Percentiles rank a stretch among this genome's conserved stretches.
Evolutionary conservation across 2,329 filamentous ascomycete species (phyloP).

Genomic region (Pyrenochaeta sp.): DNA sequence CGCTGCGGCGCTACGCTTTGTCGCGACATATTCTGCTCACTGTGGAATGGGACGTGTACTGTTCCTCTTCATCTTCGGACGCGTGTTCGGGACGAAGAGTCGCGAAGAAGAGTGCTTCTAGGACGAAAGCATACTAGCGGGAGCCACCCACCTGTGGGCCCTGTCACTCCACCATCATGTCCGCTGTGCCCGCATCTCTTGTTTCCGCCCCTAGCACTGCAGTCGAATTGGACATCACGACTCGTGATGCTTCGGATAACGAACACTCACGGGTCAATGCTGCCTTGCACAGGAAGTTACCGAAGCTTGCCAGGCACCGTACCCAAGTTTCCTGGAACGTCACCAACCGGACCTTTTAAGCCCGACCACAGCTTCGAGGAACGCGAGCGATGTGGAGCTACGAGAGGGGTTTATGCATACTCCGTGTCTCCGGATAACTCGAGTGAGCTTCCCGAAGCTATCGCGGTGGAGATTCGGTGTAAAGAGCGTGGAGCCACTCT

Average conservation of each 20-base stretch:
- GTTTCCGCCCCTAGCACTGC: conserved; percentile 9
- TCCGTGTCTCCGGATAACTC: conserved; percentile 34
- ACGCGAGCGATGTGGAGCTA: conserved; percentile 11
- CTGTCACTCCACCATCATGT: not conserved
- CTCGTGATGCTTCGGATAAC: conserved; percentile 4
- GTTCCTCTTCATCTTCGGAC: conserved; percentile 15
- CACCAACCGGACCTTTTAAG: conserved; percentile 18
- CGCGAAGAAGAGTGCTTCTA: conserved; percentile 16
- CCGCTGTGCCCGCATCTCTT: conserved; percentile 7
- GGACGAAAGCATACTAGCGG: conserved; percentile 21
- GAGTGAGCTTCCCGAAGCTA: conserved; percentile 5
- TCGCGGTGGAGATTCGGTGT: conserved; percentile 13
- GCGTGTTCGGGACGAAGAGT: conserved; percentile 23
- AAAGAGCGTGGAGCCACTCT: conserved; percentile 8
- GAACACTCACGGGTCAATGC: conserved; percentile 7
- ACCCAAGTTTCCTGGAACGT: conserved; percentile 10
- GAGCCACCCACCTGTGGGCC: conserved; percentile 1
- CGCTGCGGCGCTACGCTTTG: conserved; percentile 58
- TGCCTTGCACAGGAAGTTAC: not conserved
- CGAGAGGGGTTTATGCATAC: conserved; percentile 37
- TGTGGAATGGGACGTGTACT: not conserved
- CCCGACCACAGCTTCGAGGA: conserved; percentile 18
- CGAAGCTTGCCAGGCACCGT: not conserved
- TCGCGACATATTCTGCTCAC: conserved; percentile 58
- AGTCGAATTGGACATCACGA: conserved; percentile 5